Percentiles rank a stretch among this genome's conserved stretches.
Evolutionary conservation across 2,329 filamentous ascomycete genomes (phyloP).

Genomic region (Bretziella fagacearum): DNA sequence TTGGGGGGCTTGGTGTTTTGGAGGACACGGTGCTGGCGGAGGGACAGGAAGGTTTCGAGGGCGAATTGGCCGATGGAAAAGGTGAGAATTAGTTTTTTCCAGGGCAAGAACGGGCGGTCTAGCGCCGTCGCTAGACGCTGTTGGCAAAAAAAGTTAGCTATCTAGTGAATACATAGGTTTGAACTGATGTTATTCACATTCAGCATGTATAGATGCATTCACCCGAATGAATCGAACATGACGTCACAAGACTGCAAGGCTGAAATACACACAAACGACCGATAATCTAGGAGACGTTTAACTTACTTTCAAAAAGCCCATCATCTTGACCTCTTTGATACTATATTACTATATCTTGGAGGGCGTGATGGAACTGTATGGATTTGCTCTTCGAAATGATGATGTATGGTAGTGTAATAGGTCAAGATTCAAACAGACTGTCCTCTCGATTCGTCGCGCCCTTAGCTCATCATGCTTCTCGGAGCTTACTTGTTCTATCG

Average conservation of each 20-base stretch:
- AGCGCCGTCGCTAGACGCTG: constrained; percentile 67
- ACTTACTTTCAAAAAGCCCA: constrained; percentile 14
- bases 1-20: constrained; percentile 65
- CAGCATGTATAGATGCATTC: no score
- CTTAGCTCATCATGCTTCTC: neutral
- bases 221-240: no score
- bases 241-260: constrained; percentile 1
- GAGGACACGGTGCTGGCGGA: constrained; percentile 79
- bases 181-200: neutral
- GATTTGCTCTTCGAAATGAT: neutral
- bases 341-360: neutral
- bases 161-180: neutral
- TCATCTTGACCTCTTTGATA: constrained; percentile 11
- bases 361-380: neutral
- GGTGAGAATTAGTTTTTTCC: constrained; percentile 90
- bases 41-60: constrained; percentile 75
- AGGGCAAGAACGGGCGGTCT: constrained; percentile 84
- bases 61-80: constrained; percentile 86
- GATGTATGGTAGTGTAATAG: neutral
- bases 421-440: neutral
- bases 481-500: neutral
- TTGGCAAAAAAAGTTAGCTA: constrained; percentile 9
- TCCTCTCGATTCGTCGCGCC: neutral
- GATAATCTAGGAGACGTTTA: neutral
- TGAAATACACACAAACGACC: neutral